Conservation (phyloP, 768 basidiomycete species). For the Epithele typhae region DNA sequence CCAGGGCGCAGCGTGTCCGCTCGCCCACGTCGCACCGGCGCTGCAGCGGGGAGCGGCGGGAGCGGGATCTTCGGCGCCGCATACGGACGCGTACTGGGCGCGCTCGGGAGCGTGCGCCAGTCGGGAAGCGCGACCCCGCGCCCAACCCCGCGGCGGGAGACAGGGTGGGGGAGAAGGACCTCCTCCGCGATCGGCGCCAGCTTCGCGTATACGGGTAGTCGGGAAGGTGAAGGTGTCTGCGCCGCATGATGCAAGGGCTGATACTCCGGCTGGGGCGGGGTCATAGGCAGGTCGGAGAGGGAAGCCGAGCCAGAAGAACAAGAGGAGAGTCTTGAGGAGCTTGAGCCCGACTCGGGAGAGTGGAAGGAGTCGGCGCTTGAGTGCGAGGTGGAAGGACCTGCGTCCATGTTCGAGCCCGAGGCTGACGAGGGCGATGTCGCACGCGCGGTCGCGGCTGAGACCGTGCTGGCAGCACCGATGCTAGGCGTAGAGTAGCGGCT, state of each 20-base stretch:
- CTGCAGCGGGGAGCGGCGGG: not conserved
- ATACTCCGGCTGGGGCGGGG: not conserved
- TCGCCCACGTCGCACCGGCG: not conserved
- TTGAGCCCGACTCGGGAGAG: no score
- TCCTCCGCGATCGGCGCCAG: constrained; percentile 9
- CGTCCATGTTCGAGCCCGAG: not conserved
- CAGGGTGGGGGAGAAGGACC: not conserved
- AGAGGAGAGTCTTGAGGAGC: no score
- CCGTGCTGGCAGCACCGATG: constrained; percentile 6
- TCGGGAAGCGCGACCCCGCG: not conserved
- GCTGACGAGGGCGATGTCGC: not conserved
- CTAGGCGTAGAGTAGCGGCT: constrained; percentile 24
- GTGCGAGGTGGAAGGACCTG: not conserved
- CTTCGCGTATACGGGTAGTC: constrained; percentile 5
- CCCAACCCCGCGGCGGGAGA: no score
- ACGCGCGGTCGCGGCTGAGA: constrained; percentile 2
- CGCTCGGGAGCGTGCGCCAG: not conserved
- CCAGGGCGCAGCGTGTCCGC: not conserved
- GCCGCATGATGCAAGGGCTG: not conserved
- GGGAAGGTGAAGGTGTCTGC: constrained; percentile 5
- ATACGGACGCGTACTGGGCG: constrained; percentile 14
- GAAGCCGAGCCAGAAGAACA: constrained; percentile 7
- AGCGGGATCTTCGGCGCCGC: constrained; percentile 8
- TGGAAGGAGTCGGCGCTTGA: constrained; percentile 1
- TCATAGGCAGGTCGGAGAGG: not conserved